Percentiles rank a stretch among this genome's conserved stretches.
phyloP scores from a whole-genome alignment of 164 flowering plant species.

The Litsea cubeba region DNA sequence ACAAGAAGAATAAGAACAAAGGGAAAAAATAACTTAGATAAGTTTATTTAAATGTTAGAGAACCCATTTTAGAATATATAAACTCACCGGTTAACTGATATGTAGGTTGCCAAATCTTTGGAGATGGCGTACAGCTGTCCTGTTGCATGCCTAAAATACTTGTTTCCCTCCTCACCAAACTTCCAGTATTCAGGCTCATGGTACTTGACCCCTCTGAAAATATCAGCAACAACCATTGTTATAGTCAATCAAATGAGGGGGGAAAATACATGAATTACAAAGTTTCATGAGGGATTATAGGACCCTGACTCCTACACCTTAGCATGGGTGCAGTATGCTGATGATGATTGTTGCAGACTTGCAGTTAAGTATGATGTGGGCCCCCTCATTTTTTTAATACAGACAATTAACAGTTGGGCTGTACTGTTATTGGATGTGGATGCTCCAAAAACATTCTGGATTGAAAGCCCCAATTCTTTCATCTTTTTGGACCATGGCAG shows the following conservation, averaged over 20 bases:
- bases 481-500: too few species aligned
- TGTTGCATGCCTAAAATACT: slow-evolving; percentile 92
- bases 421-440: too few species aligned
- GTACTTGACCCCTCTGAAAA: slow-evolving; percentile 74
- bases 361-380: too few species aligned
- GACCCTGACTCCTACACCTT: too few species aligned
- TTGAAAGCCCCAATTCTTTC: too few species aligned
- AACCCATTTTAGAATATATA: neutral
- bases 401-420: too few species aligned
- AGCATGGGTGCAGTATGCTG: too few species aligned
- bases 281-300: too few species aligned
- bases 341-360: too few species aligned
- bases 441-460: too few species aligned
- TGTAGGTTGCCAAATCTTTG: slow-evolving; percentile 88
- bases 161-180: slow-evolving; percentile 95
- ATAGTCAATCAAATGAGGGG: neutral
- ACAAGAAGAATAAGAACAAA: neutral
- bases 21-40: neutral
- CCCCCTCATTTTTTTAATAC: too few species aligned
- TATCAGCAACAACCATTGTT: neutral
- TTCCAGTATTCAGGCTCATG: slow-evolving; percentile 98
- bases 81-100: slow-evolving; percentile 68
- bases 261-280: neutral
- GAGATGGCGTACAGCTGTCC: slow-evolving; percentile 92
- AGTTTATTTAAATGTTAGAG: neutral